Conservation (phyloP, 805 yeast species). For the Kazachstania bromeliacearum region DNA sequence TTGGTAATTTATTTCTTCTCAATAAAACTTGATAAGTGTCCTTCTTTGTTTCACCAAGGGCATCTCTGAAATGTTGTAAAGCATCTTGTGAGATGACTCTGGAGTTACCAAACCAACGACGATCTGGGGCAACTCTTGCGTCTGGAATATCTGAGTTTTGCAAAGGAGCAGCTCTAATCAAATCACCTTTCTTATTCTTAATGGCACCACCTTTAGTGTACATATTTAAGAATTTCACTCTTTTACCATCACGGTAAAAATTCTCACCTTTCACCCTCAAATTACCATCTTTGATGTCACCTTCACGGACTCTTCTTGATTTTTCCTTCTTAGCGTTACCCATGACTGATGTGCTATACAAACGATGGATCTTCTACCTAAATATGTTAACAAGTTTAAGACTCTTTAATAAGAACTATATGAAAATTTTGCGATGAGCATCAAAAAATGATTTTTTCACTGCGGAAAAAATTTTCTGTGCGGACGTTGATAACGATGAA, state of each 20-base stretch:
- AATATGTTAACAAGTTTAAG: too few relatives aligned
- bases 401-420: too few relatives aligned
- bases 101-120: constrained; percentile 97
- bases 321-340: constrained; percentile 92
- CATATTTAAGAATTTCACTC: constrained; percentile 84
- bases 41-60: constrained; percentile 74
- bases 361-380: background rate
- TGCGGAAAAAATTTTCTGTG: background rate
- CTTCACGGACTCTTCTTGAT: constrained; percentile 74
- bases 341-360: constrained; percentile 39
- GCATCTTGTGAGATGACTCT: constrained; percentile 98
- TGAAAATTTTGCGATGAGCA: constrained; percentile 6
- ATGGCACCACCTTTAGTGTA: constrained; percentile 85
- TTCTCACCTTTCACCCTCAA: constrained; percentile 93
- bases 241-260: constrained; percentile 89
- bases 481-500: constrained; percentile 3
- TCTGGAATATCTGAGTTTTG: constrained; percentile 81
- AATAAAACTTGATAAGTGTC: constrained; percentile 81
- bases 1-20: constrained; percentile 85
- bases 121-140: constrained; percentile 92
- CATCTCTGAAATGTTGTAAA: constrained; percentile 84
- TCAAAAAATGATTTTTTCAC: constrained; percentile 2
- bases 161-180: constrained; percentile 75
- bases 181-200: constrained; percentile 79
- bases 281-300: constrained; percentile 78